Base-by-base conservation (phyloP, 75 land plant species). In the Azolla pinnata region DNA sequence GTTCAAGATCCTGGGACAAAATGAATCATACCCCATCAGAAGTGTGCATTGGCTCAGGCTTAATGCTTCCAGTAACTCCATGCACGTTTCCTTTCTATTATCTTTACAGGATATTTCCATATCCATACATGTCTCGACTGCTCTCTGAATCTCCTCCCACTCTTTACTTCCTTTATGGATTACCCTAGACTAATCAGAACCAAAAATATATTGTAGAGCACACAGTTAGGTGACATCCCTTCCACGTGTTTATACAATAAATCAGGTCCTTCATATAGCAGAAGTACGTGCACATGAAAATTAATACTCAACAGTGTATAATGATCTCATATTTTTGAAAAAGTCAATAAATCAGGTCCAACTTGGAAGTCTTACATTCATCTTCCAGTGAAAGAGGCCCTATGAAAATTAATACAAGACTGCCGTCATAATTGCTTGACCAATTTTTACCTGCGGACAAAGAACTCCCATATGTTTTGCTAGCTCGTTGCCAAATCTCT, bases 401-500 rank as follows among this genome's bases (percentile, higher is more conserved):
- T n/a, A n/a, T n/a, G n/a, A n/a, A n/a, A n/a, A n/a, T n/a, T n/a
- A n/a, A n/a, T n/a, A n/a, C n/a, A n/a, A n/a, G n/a, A n/a, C n/a
- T n/a, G n/a, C n/a, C n/a, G n/a, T n/a, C n/a, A n/a, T n/a, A n/a
- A n/a, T n/a, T n/a, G n/a, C n/a, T n/a, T n/a, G n/a, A n/a, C n/a
- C n/a, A n/a, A n/a, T n/a, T n/a, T n/a, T 23, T 38, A 86, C 96
- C 78, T 89, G 99, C 19, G 96, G 99, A 21, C 83, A 83, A 52
- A 42, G 66, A 47, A 89, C 79, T 51, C 96, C 96, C 3, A 89
- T 75, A 75, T 82, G 83, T 63, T 76, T 91, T 28, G 96, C 99
- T 57, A 95, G 69, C 31, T 95, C 99, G 62, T 86, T 79, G 25
- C 99, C 99, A 61, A 95, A 70, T 23, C 90, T 85, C 71, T 95